phyloP scores from a whole-genome alignment of 2,329 filamentous ascomycete genomes.

The Sporothrix phasma region DNA sequence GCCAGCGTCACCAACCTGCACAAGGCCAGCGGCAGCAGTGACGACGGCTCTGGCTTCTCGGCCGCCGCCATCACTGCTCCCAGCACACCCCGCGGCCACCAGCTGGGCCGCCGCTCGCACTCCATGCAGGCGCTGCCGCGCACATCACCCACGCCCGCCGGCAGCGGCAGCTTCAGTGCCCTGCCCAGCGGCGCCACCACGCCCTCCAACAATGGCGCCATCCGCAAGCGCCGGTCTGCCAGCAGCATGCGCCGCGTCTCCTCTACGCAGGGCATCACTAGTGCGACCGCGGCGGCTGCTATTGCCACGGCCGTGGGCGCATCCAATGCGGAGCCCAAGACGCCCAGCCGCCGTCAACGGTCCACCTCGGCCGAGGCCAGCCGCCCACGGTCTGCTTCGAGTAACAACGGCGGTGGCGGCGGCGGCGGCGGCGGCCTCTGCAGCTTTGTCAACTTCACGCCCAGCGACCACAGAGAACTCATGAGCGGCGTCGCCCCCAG shows the following conservation, averaged over 20 bases:
- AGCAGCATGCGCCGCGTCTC: constrained; percentile 21
- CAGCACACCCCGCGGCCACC: constrained; percentile 11
- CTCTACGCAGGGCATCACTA: not conserved
- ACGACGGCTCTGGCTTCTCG: not conserved
- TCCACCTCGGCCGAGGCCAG: constrained; percentile 6
- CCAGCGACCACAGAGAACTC: constrained; percentile 65
- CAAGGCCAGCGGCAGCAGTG: not conserved
- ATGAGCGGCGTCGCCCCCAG: constrained; percentile 86
- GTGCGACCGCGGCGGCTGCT: not conserved
- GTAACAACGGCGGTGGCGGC: constrained; percentile 22
- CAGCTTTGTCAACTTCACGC: constrained; percentile 90
- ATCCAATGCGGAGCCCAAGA: not conserved
- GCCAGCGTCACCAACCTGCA: constrained; percentile 17
- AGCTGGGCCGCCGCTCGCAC: constrained; percentile 21
- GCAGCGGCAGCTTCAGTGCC: not conserved
- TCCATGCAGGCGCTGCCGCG: constrained; percentile 23
- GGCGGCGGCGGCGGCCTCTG: no score
- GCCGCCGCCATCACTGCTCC: not conserved
- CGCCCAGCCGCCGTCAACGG: constrained; percentile 9
- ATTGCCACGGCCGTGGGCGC: not conserved
- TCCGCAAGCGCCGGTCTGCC: constrained; percentile 31
- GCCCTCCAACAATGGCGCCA: constrained; percentile 14
- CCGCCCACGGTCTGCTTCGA: not conserved
- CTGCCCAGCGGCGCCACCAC: constrained; percentile 5
- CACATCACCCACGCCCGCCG: constrained; percentile 1